Base-by-base conservation (phyloP, 768 basidiomycete species). In the Boletus rufocinnamomeus region DNA sequence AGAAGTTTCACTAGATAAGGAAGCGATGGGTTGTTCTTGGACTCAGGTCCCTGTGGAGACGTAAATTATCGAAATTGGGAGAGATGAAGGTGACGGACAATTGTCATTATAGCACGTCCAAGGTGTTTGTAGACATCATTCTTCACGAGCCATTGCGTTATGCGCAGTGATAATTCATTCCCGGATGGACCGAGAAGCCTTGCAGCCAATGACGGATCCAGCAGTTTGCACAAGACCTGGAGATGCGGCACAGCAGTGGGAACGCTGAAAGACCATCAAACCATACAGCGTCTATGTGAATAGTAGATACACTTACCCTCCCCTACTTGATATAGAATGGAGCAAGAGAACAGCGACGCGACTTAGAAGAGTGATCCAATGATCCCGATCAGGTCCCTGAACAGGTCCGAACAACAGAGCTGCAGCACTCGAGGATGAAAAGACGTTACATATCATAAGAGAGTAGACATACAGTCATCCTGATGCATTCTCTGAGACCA, bases 301-400 rank as follows among this genome's bases (percentile, higher is more conserved):
- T 40, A 10, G 8, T n/a, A 8, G 28, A 34, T 38, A 17, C 19
- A 76, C 85, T 63, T 62, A 89, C 89, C 72, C 69, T 34, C 85
- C 80, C 13, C 70, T 63, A 3, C 63, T 71, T 1, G 88, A 79
- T 1, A 85, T 70, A 0, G 84, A 83, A 41, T 69, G 70, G 27
- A 91, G 74, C 0, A 92, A 71, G 21, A 84, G 66, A 19, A 84
- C 46, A 9, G 77, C 67, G 0, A 77, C 69, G 60, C 80, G 81
- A 25, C 79, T 75, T 8, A 90, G 74, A 17, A 92, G 79, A 3
- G 84, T 78, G n/a, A 83, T 62, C 88, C 88, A 91, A 59, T 82
- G 85, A 9, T 70, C 68, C 21, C 69, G 59, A 59, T 81, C 72
- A 3, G 72, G 63, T 13, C 77, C 76, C 13, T 54, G 62, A 7